A percentile compares a stretch with the other conserved stretches of the same genome.
Evolutionary conservation across 805 yeast genomes (phyloP).

Genomic region (Dipodascus geniculatus): DNA sequence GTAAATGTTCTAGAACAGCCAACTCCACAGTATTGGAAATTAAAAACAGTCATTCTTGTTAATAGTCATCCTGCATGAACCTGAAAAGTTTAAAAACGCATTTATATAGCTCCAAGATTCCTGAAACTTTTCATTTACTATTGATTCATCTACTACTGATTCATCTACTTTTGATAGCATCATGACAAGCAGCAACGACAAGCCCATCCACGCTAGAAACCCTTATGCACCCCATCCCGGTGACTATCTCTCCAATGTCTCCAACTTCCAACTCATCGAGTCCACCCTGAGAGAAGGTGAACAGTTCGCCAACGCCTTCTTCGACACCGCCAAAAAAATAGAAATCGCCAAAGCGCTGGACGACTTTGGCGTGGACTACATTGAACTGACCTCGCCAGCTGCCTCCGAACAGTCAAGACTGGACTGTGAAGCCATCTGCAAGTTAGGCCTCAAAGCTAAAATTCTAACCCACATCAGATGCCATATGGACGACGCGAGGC

Average conservation of each 20-base stretch:
- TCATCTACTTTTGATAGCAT: background rate
- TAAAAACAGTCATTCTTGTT: no score
- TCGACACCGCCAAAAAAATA: constrained; percentile 86
- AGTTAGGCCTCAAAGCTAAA: constrained; percentile 90
- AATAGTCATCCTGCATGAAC: background rate
- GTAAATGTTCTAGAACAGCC: no score
- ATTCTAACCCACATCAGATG: constrained; percentile 94
- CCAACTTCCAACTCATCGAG: constrained; percentile 83
- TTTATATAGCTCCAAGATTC: constrained; percentile 1
- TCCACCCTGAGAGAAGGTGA: constrained; percentile 97
- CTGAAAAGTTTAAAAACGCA: background rate
- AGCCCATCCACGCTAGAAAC: constrained; percentile 27
- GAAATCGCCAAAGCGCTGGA: constrained; percentile 95
- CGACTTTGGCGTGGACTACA: constrained; percentile 96
- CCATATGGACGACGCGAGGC: constrained; percentile 97
- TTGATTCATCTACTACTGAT: background rate
- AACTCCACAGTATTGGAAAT: no score
- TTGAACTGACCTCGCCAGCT: constrained; percentile 94
- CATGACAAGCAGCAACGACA: background rate
- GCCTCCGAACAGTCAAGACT: constrained; percentile 87
- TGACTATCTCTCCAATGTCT: constrained; percentile 82
- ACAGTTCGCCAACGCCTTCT: constrained; percentile 96
- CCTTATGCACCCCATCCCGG: constrained; percentile 96
- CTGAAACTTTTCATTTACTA: constrained; percentile 1
- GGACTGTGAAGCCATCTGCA: constrained; percentile 98